A percentile compares a stretch with the other conserved stretches of the same genome.
Conservation (phyloP, 768 basidiomycete species). For the Mycena belliarum region DNA sequence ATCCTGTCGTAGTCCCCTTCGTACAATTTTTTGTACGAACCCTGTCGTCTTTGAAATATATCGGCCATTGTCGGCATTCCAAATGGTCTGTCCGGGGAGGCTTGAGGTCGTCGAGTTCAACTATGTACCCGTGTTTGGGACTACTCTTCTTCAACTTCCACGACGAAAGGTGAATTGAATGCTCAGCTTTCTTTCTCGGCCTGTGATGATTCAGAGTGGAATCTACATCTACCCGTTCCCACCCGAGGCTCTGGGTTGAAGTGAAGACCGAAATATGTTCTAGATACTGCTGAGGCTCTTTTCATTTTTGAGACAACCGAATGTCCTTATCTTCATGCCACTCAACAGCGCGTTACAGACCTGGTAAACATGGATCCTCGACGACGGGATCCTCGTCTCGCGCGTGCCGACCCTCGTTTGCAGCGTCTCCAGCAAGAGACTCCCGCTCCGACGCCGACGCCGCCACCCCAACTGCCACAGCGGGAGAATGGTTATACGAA, state of each 20-base stretch:
- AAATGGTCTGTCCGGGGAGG: too few species aligned
- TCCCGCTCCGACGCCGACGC: constrained; percentile 39
- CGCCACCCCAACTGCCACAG: constrained; percentile 23
- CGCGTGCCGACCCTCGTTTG: constrained; percentile 66
- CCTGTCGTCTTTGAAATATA: too few species aligned
- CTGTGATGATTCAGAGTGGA: constrained; percentile 93
- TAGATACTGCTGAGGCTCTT: constrained; percentile 87
- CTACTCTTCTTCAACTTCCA: background rate
- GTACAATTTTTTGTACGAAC: too few species aligned
- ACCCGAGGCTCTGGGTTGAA: constrained; percentile 53
- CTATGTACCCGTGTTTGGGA: constrained; percentile 1
- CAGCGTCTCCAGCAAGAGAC: constrained; percentile 47
- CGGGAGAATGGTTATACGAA: constrained; percentile 13
- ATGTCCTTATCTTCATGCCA: constrained; percentile 17
- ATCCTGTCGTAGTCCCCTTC: too few species aligned
- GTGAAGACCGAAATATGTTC: constrained; percentile 77
- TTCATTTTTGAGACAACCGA: constrained; percentile 6
- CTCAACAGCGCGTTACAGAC: constrained; percentile 7
- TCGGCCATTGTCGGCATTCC: too few species aligned
- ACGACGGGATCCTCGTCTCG: constrained; percentile 79
- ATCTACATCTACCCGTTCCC: constrained; percentile 69
- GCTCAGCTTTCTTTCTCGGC: constrained; percentile 4
- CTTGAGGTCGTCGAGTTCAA: background rate
- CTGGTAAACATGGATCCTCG: constrained; percentile 67
- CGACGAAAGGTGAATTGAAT: constrained; percentile 9